A percentile compares a stretch with the other conserved stretches of the same genome.
Conservation (phyloP, 2,329 filamentous ascomycete species). For the Tolypocladium nubicola region DNA sequence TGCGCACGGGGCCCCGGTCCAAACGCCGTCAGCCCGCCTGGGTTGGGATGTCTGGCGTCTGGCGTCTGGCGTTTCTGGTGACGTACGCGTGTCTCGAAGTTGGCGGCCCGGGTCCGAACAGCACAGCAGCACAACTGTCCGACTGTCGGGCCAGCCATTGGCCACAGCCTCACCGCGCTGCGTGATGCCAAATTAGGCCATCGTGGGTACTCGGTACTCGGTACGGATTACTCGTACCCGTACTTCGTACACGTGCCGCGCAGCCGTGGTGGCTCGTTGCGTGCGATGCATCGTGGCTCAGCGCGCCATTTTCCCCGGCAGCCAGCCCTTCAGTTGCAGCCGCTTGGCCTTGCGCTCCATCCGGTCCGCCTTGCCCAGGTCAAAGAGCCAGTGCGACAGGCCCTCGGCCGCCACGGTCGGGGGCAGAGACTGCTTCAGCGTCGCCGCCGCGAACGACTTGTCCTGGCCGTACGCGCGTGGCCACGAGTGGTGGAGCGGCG, state of each 20-base stretch:
- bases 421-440: slow-evolving; percentile 28
- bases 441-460: slow-evolving; percentile 23
- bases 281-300: neutral
- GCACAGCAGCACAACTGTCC: neutral
- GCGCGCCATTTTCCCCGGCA: slow-evolving; percentile 12
- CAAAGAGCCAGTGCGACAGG: slow-evolving; percentile 31
- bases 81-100: neutral
- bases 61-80: neutral
- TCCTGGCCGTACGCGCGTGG: slow-evolving; percentile 20
- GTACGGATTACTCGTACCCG: too few species aligned
- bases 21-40: neutral
- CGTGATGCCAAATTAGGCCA: neutral
- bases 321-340: slow-evolving; percentile 10
- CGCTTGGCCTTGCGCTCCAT: slow-evolving; percentile 7
- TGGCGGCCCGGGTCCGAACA: neutral
- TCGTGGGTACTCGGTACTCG: neutral
- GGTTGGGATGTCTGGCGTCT: too few species aligned
- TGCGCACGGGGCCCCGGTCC: neutral
- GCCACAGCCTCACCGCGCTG: neutral
- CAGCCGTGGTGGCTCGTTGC: neutral
- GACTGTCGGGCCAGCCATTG: neutral
- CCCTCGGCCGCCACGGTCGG: slow-evolving; percentile 24
- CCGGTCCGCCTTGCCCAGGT: slow-evolving; percentile 7
- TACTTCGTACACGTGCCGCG: neutral
- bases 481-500: slow-evolving; percentile 31